These are phyloP conservation scores for Pseudozyma sp. DNA, from an alignment of 1,284 basidiomycete genomes.

Conservation along the genomic window DNA sequence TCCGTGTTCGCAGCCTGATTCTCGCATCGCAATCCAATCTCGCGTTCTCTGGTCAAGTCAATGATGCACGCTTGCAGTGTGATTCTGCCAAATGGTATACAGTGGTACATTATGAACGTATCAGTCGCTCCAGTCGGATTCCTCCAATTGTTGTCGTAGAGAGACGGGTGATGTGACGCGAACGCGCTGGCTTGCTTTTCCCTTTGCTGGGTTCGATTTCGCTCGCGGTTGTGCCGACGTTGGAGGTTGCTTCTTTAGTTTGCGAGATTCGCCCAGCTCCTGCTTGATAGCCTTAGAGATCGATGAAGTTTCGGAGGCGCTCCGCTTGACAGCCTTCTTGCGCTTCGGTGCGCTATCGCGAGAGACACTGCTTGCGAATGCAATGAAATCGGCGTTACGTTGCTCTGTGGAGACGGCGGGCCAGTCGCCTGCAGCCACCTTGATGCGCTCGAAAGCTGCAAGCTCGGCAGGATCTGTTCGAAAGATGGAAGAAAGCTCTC, in stretches of 20 bases:
- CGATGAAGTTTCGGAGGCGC: not conserved
- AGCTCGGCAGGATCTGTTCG: constrained; percentile 25
- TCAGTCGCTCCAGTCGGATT: constrained; percentile 45
- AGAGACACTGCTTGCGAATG: constrained; percentile 6
- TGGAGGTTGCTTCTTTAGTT: not conserved
- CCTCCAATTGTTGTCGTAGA: constrained; percentile 25
- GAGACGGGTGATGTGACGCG: constrained; percentile 1
- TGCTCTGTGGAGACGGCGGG: not conserved
- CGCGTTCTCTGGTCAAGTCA: no score
- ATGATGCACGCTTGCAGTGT: no score
- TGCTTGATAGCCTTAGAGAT: not conserved
- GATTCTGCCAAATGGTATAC: no score
- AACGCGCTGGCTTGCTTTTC: not conserved
- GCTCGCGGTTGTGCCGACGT: not conserved
- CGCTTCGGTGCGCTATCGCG: not conserved
- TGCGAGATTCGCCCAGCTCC: not conserved
- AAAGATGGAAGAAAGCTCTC: constrained; percentile 28
- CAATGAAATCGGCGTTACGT: constrained; percentile 9
- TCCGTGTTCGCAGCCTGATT: no score
- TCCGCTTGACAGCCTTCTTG: not conserved
- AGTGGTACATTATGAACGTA: not conserved
- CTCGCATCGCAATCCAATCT: no score
- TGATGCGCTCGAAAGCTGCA: constrained; percentile 18
- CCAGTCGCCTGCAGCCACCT: constrained; percentile 35
- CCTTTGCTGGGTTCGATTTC: not conserved